Percentiles rank a stretch among this genome's conserved stretches.
Conservation (phyloP, 2,329 filamentous ascomycete genomes). For the Knufia petricola region DNA sequence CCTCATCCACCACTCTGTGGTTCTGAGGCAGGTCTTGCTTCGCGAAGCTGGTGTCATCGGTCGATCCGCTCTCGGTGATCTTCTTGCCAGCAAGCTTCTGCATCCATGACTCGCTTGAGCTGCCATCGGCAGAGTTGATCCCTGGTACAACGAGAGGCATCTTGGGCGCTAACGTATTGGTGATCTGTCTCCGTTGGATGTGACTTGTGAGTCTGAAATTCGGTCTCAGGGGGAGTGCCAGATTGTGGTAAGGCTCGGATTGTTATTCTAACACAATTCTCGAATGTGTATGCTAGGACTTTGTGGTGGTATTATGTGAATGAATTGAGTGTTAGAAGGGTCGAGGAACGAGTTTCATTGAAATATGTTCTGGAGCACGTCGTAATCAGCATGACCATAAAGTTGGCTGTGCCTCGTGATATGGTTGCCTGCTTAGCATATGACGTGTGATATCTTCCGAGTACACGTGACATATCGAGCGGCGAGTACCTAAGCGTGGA, state of each 20-base stretch:
- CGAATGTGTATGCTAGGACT: too few species aligned
- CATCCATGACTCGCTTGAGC: conserved; percentile 30
- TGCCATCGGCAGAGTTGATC: conserved; percentile 28
- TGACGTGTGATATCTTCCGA: neutral
- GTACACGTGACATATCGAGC: neutral
- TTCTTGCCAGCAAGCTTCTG: conserved; percentile 39
- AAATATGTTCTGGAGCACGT: neutral
- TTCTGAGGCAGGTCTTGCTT: conserved; percentile 37
- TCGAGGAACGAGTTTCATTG: neutral
- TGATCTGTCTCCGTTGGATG: neutral
- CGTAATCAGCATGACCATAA: conserved; percentile 5
- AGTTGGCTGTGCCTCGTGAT: neutral
- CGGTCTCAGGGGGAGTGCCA: neutral
- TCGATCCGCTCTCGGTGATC: conserved; percentile 26
- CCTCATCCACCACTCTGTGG: conserved; percentile 36
- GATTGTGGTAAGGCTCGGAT: neutral
- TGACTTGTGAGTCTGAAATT: neutral
- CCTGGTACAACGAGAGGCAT: conserved; percentile 42
- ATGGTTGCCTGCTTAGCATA: neutral
- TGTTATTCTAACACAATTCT: too few species aligned
- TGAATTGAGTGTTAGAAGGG: neutral
- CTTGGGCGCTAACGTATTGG: conserved; percentile 3
- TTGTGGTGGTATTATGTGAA: too few species aligned
- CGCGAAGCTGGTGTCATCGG: conserved; percentile 31
- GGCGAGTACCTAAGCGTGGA: too few species aligned